Evolutionary conservation across 176 grass and related monocot species (phyloP), one percentile per base, ranked within the genome.

Genomic region (Poa annua): DNA sequence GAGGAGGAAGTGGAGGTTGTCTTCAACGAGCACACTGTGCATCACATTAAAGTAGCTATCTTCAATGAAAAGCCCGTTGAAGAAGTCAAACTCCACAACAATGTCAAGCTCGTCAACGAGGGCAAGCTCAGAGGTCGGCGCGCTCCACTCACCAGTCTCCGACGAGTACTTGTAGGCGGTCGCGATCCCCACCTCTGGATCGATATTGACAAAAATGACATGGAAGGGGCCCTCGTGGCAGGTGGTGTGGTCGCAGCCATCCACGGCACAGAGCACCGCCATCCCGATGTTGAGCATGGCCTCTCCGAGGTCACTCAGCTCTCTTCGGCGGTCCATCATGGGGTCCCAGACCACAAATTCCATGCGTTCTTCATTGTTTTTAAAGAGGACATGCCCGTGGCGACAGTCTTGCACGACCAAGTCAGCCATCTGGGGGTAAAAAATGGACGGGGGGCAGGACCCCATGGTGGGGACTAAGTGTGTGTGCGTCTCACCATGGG

Each of bases 131-230:
- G 21, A 63, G n/a, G 56, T 24, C 4, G 22, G 39, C 6, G 22
- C 1, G 15, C 38, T 62, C 76, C 76, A 78, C 76, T 62, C 56
- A 44, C 39, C 38, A 44, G 76, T 20, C 76, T 78, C 56, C 56
- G 76, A 78, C 1, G 56, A 62, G 22, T 78, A 77, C 3, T 63
- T 63, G 60, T 63, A 63, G 25, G 60, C 25, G 25, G 60, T 63
- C 32, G 25, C 60, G 25, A 13, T 63, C 60, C 60, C 60, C 60
- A 63, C 25, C 11, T 63, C 60, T 13, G 2, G 12, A 63, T 63
- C 60, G 0, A 63, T 63, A 3, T 25, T 25, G 26, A 63, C 26
- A 63, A 6, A 63, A 63, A 63, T 13, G 6, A 15, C 60, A 63
- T 63, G 25, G 60, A 63, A 63, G 22, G 60, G 60, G 60, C 25